phyloP scores from a whole-genome alignment of 306 rosid species.

The Geum urbanum region DNA sequence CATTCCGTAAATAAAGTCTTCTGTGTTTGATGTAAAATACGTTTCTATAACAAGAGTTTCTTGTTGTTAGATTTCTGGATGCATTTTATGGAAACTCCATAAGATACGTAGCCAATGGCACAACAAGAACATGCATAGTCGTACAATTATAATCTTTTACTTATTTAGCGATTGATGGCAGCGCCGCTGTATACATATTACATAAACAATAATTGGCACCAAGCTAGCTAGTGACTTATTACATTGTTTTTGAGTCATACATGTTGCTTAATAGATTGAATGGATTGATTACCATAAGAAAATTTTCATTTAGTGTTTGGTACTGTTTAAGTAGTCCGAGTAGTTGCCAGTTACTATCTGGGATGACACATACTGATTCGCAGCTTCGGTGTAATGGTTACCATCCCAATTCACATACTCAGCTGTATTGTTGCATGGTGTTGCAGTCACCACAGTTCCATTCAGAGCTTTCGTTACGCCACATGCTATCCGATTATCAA shows the following conservation, averaged over 20 bases:
- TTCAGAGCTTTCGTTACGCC: slow-evolving; percentile 28
- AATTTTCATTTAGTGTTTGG: background rate
- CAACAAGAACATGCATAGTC: no score
- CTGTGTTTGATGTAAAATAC: background rate
- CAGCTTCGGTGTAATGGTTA: slow-evolving; percentile 41
- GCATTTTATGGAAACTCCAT: no score
- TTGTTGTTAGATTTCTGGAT: no score
- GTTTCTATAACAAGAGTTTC: no score
- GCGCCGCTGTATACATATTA: background rate
- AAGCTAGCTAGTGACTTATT: background rate
- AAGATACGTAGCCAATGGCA: no score
- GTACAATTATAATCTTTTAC: no score
- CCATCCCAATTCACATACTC: slow-evolving; percentile 45
- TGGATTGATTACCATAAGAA: background rate
- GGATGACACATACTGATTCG: slow-evolving; percentile 31
- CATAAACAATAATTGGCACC: background rate
- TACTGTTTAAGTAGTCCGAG: slow-evolving; percentile 20
- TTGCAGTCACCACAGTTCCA: slow-evolving; percentile 30
- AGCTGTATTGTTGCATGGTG: slow-evolving; percentile 25
- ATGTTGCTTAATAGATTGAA: background rate
- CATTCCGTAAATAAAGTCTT: background rate
- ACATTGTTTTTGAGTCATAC: background rate
- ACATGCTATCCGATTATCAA: slow-evolving; percentile 30
- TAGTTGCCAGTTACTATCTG: slow-evolving; percentile 32
- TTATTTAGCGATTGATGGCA: background rate